Conservation (phyloP, 2,329 filamentous ascomycete genomes). For the Stemphylium vesicarium region DNA sequence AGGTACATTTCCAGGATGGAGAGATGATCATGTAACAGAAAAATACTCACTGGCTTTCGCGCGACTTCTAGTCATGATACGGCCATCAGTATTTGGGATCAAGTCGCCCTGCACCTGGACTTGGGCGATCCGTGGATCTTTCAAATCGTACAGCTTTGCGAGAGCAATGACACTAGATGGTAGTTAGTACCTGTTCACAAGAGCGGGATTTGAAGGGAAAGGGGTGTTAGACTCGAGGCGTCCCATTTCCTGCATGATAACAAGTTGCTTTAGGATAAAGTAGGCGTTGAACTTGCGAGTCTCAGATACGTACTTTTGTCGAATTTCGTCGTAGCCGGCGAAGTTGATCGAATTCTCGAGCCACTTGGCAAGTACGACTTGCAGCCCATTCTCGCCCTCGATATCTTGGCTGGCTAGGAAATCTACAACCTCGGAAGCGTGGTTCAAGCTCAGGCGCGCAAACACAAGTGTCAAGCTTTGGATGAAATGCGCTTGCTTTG, state of each 20-base stretch:
- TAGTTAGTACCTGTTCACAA: conserved; percentile 17
- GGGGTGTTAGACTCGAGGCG: conserved; percentile 6
- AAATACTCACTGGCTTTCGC: conserved; percentile 73
- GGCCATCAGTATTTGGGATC: conserved; percentile 72
- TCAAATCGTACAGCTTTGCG: conserved; percentile 86
- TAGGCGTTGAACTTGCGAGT: neutral
- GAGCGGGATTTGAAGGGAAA: neutral
- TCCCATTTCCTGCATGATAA: neutral
- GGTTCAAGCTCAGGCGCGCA: conserved; percentile 83
- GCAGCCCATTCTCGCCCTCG: conserved; percentile 78
- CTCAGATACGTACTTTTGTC: conserved; percentile 77
- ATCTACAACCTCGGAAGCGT: conserved; percentile 86
- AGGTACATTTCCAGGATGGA: neutral
- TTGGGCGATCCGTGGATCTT: conserved; percentile 78
- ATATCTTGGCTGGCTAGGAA: conserved; percentile 88
- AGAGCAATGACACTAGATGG: conserved; percentile 79
- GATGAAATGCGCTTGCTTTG: conserved; percentile 86
- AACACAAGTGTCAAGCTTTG: conserved; percentile 96
- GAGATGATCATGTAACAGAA: neutral
- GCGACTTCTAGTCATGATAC: conserved; percentile 93
- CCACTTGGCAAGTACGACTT: conserved; percentile 93
- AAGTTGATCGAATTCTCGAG: conserved; percentile 96
- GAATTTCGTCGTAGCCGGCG: conserved; percentile 96
- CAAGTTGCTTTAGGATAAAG: neutral
- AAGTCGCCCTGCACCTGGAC: conserved; percentile 91